These are phyloP conservation scores for Bipolaris sorokiniana DNA, from an alignment of 2,329 filamentous ascomycete genomes.

Conservation along the genomic window DNA sequence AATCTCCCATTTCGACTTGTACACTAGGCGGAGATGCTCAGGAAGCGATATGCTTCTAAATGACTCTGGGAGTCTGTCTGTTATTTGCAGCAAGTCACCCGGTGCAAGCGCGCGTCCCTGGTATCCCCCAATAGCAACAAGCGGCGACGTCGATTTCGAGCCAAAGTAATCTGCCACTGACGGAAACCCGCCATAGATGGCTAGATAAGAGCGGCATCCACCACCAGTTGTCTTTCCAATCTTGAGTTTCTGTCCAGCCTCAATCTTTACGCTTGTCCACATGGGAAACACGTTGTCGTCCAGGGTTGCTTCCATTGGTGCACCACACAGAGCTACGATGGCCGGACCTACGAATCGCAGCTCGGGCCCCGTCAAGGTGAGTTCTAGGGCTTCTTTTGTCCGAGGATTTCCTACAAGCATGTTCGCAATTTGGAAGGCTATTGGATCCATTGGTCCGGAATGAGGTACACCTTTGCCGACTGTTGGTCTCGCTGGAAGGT, in stretches of 20 bases:
- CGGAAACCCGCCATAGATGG: conserved; percentile 62
- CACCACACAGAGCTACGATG: conserved; percentile 64
- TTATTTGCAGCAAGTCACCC: conserved; percentile 60
- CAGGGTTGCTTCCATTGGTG: conserved; percentile 58
- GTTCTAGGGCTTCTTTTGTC: conserved; percentile 62
- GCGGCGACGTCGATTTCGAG: conserved; percentile 64
- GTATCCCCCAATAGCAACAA: conserved; percentile 64
- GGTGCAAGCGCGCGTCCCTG: conserved; percentile 63
- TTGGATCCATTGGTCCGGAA: conserved; percentile 66
- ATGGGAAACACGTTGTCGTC: conserved; percentile 59
- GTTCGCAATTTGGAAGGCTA: conserved; percentile 66
- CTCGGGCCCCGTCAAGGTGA: conserved; percentile 66
- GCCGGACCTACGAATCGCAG: conserved; percentile 62
- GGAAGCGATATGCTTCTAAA: conserved; percentile 50
- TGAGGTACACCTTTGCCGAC: conserved; percentile 65
- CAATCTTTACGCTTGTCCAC: conserved; percentile 62
- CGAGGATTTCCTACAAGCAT: conserved; percentile 63
- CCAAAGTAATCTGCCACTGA: conserved; percentile 62
- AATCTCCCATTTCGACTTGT: conserved; percentile 60
- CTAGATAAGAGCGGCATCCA: conserved; percentile 65
- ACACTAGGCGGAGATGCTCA: conserved; percentile 55
- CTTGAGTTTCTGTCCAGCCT: conserved; percentile 59
- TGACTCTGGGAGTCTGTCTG: conserved; percentile 47
- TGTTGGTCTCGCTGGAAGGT: conserved; percentile 62
- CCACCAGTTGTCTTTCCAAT: conserved; percentile 61